Percentiles rank a stretch among this genome's conserved stretches.
phyloP scores from a whole-genome alignment of 176 grass and related monocot species.

The Avena insularis region DNA sequence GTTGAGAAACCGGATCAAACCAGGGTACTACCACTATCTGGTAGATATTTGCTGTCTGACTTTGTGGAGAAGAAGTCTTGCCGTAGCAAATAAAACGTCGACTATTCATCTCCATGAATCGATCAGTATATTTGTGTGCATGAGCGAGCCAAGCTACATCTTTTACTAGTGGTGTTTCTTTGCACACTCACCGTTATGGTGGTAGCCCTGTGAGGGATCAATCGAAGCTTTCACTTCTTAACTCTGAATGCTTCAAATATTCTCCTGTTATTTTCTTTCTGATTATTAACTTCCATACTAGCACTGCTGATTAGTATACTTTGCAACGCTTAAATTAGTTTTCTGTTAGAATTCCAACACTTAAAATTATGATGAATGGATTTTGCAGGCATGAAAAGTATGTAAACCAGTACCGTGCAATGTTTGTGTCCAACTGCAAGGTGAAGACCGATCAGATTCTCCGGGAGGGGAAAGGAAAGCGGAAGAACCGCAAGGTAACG shows the following conservation, averaged over 20 bases:
- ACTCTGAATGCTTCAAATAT: neutral
- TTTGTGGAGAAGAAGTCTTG: neutral
- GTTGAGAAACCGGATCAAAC: neutral
- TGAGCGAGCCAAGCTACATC: neutral
- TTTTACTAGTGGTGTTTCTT: neutral
- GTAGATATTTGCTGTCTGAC: neutral
- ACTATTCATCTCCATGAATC: neutral
- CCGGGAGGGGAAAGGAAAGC: conserved; percentile 58
- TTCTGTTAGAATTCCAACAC: neutral
- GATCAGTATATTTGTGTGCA: neutral
- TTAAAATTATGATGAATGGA: neutral
- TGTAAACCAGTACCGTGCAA: conserved; percentile 88
- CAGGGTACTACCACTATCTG: neutral
- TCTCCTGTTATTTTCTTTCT: neutral
- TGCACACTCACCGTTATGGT: neutral
- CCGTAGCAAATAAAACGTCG: neutral
- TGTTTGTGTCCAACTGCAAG: conserved; percentile 91
- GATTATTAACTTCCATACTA: neutral
- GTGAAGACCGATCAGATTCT: conserved; percentile 81
- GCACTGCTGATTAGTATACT: neutral
- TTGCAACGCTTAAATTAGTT: neutral
- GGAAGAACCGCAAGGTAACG: conserved; percentile 56
- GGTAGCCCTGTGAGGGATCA: neutral
- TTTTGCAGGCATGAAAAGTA: conserved; percentile 82
- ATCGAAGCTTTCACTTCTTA: neutral